Evolutionary conservation across 192 early-diverging fungal species (phyloP), one percentile per base, ranked within the genome.

Genomic region (Endogone sp.): DNA sequence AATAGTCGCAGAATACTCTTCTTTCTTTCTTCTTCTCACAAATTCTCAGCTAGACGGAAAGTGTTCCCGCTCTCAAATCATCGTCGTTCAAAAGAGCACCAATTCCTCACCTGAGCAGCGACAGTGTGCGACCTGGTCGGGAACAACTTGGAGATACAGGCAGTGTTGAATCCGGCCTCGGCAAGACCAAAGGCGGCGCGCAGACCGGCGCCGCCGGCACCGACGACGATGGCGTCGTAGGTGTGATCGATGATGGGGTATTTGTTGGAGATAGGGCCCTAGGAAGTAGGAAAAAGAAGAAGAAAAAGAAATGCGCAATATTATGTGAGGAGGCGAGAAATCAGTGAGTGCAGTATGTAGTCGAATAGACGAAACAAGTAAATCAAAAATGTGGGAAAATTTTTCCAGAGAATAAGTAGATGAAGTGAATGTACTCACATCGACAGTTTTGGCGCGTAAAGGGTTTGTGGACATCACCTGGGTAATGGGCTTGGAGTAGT

Each of bases 51-150:
- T n/a, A n/a, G n/a, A n/a, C n/a, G n/a, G n/a, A n/a, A n/a, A n/a
- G n/a, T n/a, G n/a, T n/a, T n/a, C n/a, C n/a, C n/a, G n/a, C n/a
- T n/a, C n/a, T n/a, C n/a, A n/a, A n/a, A n/a, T n/a, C n/a, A n/a
- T n/a, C n/a, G n/a, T n/a, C n/a, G n/a, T n/a, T n/a, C n/a, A n/a
- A n/a, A n/a, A n/a, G 37, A 29, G 20, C 11, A 13, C 24, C 20
- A 44, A 22, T 30, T 22, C 56, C 29, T 64, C 76, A 87, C 85
- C 80, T 99, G 97, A 63, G 97, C 97, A 59, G 97, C 97, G 56
- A 99, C 97, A 28, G 95, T 99, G 85, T 98, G 97, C 26, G 94
- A 97, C 74, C 97, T 92, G 44, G 95, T 98, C 25, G 95, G 96
- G 89, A 99, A 99, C 37, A 99, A 83, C 85, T 99, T 99, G 64